Evolutionary conservation across 192 early-diverging fungal species (phyloP), one percentile per base, ranked within the genome.

Genomic region (Tieghemiomyces parasiticus): DNA sequence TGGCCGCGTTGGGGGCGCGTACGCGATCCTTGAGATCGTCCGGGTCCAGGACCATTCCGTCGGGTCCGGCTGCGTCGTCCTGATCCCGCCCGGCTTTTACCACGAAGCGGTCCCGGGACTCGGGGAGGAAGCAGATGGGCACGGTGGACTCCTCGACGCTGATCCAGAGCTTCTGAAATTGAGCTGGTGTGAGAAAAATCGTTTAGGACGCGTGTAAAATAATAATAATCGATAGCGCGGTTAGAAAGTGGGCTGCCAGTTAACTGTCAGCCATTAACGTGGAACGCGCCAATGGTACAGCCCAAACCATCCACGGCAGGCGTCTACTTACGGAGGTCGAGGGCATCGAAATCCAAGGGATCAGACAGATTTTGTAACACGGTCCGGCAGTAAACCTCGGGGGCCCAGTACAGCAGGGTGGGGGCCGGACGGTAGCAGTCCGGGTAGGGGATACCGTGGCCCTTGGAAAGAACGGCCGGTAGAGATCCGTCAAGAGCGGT

Each of bases 91-190:
- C 2, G 19, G 19, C 20, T 19, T 19, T 47, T 22, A 22, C 46
- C 46, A 47, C 46, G 25, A 47, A 19, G 46, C 20, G 1, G 8
- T 6, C 25, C 8, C 20, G 3, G 8, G 46, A 22, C 3, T 44
- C 19, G 1, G 54, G 54, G 10, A 56, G 32, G 33, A 56, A 56
- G 34, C 54, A 56, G 1, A 35, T 56, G 1, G 54, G 54, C 32
- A 56, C 54, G 10, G 54, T 56, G 16, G 54, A 56, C 29, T 56
- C 54, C 14, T 56, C 54, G 16, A 56, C 54, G 16, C 54, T 56
- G 32, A 56, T 56, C 54, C 54, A 56, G 13, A 56, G 16, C 14
- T 29, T 34, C 13, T 56, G 33, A 34, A 56, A 56, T 16, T 22
- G 9, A 34, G 10, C 30, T 42, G n/a, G n/a, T n/a, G n/a, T n/a